Evolutionary conservation across 371 early-diverging fungal species (phyloP).

Genomic region (Paraphysoderma sedebokerense): DNA sequence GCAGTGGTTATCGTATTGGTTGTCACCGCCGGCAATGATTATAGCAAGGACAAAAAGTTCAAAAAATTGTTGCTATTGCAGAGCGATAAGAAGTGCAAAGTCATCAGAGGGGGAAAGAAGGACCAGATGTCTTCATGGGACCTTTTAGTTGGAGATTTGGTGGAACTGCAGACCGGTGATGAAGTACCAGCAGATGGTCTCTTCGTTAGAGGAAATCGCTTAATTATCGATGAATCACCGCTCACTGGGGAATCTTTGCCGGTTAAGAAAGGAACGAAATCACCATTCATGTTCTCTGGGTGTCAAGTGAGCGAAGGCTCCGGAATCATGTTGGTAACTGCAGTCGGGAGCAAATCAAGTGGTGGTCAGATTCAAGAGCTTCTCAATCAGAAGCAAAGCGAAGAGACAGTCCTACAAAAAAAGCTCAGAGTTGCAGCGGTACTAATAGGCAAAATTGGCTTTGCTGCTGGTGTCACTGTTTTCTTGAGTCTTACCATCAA

Average conservation of each 20-base stretch:
- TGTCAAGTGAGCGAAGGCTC: constrained; percentile 17
- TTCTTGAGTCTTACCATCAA: constrained; percentile 1
- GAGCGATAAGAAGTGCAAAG: constrained; percentile 7
- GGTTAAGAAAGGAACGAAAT: constrained; percentile 6
- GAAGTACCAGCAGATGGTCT: constrained; percentile 21
- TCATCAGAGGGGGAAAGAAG: constrained; percentile 17
- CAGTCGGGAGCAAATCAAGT: constrained; percentile 4
- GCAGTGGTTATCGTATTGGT: constrained; percentile 13
- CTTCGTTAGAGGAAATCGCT: constrained; percentile 4
- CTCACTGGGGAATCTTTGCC: constrained; percentile 15
- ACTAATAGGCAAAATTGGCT: constrained; percentile 4
- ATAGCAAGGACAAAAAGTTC: constrained; percentile 12
- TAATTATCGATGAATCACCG: constrained; percentile 14
- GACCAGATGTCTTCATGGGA: constrained; percentile 23
- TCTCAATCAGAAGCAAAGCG: constrained; percentile 1
- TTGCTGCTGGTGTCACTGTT: constrained; percentile 3
- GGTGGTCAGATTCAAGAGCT: constrained; percentile 6
- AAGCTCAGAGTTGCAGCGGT: constrained; percentile 3
- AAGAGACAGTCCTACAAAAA: constrained; percentile 3
- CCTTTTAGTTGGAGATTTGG: constrained; percentile 31
- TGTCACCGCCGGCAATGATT: constrained; percentile 13
- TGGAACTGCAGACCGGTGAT: constrained; percentile 23
- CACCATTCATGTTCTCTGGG: constrained; percentile 18
- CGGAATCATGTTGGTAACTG: constrained; percentile 17
- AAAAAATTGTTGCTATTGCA: constrained; percentile 8